Evolutionary conservation across 228 moss, liverwort and hornwort genomes (phyloP).

Genomic region (Sphagnum fallax): DNA sequence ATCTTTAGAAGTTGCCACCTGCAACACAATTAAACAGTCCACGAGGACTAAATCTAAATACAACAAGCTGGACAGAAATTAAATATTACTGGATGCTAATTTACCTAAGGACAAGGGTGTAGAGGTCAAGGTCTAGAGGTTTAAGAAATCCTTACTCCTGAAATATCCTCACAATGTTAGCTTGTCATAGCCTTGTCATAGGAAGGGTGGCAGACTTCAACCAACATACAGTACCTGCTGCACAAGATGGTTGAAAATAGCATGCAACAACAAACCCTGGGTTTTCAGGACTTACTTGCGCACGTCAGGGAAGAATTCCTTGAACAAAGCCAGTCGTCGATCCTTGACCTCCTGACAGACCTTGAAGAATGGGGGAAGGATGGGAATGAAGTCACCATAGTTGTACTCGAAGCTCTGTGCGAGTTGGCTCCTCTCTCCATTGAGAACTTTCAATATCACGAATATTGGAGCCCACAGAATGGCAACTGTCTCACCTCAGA

Average conservation of each 20-base stretch:
- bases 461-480: slow-evolving; percentile 25
- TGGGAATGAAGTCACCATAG: slow-evolving; percentile 82
- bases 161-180: too few species aligned
- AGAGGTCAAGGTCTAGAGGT: too few species aligned
- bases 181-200: too few species aligned
- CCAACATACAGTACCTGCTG: slow-evolving; percentile 50
- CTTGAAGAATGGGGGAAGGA: slow-evolving; percentile 63
- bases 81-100: too few species aligned
- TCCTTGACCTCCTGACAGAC: slow-evolving; percentile 71
- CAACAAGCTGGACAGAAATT: too few species aligned
- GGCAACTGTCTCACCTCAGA: too few species aligned
- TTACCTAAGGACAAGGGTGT: too few species aligned
- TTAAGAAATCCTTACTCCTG: too few species aligned
- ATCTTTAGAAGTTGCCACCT: slow-evolving; percentile 74
- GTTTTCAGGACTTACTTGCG: slow-evolving; percentile 44
- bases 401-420: slow-evolving; percentile 83
- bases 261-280: slow-evolving; percentile 20
- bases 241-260: slow-evolving; percentile 82
- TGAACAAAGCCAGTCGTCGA: slow-evolving; percentile 64
- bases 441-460: slow-evolving; percentile 58
- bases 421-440: slow-evolving; percentile 66
- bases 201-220: neutral
- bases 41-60: too few species aligned
- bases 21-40: neutral
- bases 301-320: slow-evolving; percentile 59